Evolutionary conservation across 2,329 filamentous ascomycete genomes (phyloP).

Genomic region (Penicillium digitatum): DNA sequence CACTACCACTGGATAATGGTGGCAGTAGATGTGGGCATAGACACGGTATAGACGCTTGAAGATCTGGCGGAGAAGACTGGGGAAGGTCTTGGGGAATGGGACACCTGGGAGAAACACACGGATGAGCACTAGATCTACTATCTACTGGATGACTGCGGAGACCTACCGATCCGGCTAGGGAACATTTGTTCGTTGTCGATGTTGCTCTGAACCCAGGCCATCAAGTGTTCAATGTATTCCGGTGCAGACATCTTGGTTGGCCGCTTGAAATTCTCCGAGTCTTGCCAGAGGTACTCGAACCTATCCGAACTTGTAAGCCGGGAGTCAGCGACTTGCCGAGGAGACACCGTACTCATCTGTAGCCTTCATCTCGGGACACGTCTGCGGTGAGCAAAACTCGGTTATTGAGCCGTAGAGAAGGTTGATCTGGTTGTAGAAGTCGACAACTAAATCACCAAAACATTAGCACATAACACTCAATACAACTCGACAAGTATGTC

Average conservation of each 20-base stretch:
- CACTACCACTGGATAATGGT: constrained; percentile 95
- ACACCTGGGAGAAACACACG: constrained; percentile 57
- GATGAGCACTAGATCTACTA: not conserved
- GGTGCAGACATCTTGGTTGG: constrained; percentile 98
- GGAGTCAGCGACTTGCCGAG: not conserved
- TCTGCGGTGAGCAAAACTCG: constrained; percentile 95
- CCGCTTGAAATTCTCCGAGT: constrained; percentile 86
- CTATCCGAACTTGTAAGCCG: constrained; percentile 43
- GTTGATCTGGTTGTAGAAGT: constrained; percentile 99
- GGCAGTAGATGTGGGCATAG: constrained; percentile 99
- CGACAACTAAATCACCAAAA: constrained; percentile 68
- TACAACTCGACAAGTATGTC: constrained; percentile 24
- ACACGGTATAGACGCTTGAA: constrained; percentile 99
- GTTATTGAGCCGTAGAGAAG: constrained; percentile 97
- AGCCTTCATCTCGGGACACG: constrained; percentile 99
- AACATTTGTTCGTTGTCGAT: constrained; percentile 95
- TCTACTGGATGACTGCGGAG: not conserved
- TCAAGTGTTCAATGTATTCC: constrained; percentile 95
- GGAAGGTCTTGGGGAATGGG: constrained; percentile 90
- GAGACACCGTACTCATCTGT: constrained; percentile 74
- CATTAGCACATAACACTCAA: constrained; percentile 20
- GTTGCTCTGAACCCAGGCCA: constrained; percentile 92
- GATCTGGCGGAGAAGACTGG: constrained; percentile 82
- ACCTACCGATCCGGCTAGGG: constrained; percentile 79
- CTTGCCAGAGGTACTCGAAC: constrained; percentile 99